phyloP scores from a whole-genome alignment of 768 basidiomycete species.

The Russula earlei region DNA sequence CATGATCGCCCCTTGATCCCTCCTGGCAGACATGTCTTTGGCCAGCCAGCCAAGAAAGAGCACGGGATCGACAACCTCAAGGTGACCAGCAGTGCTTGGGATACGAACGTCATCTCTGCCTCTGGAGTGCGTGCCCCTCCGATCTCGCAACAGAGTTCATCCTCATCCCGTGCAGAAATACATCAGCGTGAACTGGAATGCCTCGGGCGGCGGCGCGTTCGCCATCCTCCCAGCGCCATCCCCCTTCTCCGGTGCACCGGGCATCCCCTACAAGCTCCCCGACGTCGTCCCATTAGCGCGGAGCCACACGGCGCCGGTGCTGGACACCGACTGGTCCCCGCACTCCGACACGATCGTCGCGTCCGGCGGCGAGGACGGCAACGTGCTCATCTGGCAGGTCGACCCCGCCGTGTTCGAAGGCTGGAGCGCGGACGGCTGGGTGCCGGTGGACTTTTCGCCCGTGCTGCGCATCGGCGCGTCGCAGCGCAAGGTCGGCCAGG shows the following conservation, averaged over 20 bases:
- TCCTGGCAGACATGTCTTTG: constrained; percentile 73
- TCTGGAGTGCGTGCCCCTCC: constrained; percentile 50
- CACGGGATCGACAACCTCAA: constrained; percentile 75
- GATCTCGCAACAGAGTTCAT: background rate
- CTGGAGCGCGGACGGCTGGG: constrained; percentile 81
- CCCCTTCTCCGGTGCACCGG: constrained; percentile 45
- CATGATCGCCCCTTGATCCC: constrained; percentile 1
- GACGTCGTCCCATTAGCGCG: constrained; percentile 89
- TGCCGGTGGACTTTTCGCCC: constrained; percentile 75
- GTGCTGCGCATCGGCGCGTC: constrained; percentile 71
- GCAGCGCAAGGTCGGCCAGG: constrained; percentile 86
- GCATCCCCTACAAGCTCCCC: constrained; percentile 72
- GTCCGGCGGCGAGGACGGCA: constrained; percentile 90
- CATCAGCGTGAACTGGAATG: constrained; percentile 90
- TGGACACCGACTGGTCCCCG: constrained; percentile 96
- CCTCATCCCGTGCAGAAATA: constrained; percentile 33
- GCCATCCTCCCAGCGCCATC: constrained; percentile 84
- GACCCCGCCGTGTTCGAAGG: constrained; percentile 58
- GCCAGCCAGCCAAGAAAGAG: constrained; percentile 80
- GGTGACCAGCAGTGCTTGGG: constrained; percentile 86
- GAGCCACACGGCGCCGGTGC: constrained; percentile 72
- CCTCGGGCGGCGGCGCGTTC: constrained; percentile 89
- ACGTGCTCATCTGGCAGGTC: constrained; percentile 87
- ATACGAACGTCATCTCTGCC: constrained; percentile 85
- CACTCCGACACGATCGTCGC: constrained; percentile 88